Base-by-base conservation (phyloP, 495 filamentous ascomycete species). In the Penicillium manginii region DNA sequence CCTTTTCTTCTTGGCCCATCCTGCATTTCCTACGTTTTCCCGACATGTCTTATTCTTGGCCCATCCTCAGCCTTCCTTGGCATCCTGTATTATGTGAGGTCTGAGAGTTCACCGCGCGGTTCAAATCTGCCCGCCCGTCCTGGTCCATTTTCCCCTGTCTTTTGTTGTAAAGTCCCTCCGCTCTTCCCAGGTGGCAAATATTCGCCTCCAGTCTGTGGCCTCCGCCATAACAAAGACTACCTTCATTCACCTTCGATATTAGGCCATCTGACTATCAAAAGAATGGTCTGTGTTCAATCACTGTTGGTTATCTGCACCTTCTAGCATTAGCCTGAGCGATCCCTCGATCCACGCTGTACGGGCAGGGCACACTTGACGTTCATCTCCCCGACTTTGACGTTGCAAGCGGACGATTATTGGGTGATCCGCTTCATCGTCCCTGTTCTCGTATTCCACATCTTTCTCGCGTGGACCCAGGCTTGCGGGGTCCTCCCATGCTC, bases 141-240 rank as follows among this genome's bases (percentile, higher is more conserved):
- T 33, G 58, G 45, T 47, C 45, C 9, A 26, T 60, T 55, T 50
- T 46, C 57, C 31, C 49, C 17, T 35, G 23, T 50, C 39, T 10
- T 12, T 47, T 59, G 19, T 19, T 37, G 40, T 40, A 43, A 43
- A n/a, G 17, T 9, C 8, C 17, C 40, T 43, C 81, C 15, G 78
- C 75, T 18, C 79, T 78, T 5, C 65, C 82, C 26, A 17, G 40
- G 53, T 58, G 50, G 56, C 56, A 51, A 40, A 47, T 43, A 43
- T 19, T 22, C 17, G 35, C 21, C 50, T 21, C 32, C 40, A 18
- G 42, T 32, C 35, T 50, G n/a, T 29, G 6, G 6, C 26, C 26
- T 29, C 26, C 9, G 26, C 3, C 26, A 29, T 29, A 29, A 29
- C 26, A 7, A 29, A 29, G 26, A 8, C 12, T 37, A 37, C 15